These are phyloP conservation scores for Amaranthus tricolor DNA, from an alignment of 179 eudicot species.

Conservation along the genomic window DNA sequence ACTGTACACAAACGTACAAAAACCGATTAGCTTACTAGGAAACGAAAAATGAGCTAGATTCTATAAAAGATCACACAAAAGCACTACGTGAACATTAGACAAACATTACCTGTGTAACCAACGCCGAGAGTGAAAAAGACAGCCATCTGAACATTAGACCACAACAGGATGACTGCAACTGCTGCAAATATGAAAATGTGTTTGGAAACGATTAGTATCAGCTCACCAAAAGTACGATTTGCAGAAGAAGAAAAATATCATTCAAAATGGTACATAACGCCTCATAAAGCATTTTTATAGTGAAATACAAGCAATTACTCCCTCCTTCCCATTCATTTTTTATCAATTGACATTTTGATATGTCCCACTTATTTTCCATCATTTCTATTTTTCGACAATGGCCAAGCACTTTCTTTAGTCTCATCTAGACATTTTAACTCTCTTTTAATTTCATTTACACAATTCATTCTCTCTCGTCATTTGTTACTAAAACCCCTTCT, in stretches of 20 bases:
- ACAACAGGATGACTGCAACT: conserved; percentile 54
- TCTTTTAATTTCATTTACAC: no score
- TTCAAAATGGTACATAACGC: background rate
- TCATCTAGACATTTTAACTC: no score
- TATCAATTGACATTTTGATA: no score
- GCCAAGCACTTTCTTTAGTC: no score
- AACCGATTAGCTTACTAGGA: background rate
- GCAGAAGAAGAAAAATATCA: background rate
- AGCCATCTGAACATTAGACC: conserved; percentile 70
- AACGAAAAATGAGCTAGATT: background rate
- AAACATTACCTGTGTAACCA: conserved; percentile 61
- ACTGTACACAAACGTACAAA: conserved; percentile 32
- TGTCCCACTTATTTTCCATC: no score
- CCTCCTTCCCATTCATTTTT: no score
- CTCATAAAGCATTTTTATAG: no score
- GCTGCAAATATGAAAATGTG: conserved; percentile 40
- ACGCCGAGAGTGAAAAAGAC: conserved; percentile 56
- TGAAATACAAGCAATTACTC: no score
- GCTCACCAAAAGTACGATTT: background rate
- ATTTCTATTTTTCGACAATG: no score
- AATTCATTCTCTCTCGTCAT: no score
- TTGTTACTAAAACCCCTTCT: no score
- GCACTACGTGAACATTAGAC: background rate
- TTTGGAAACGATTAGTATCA: background rate
- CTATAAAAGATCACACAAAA: background rate